A percentile compares a stretch with the other conserved stretches of the same genome.
Evolutionary conservation across 768 basidiomycete species (phyloP).

Genomic region (Psilocybe cyanescens): DNA sequence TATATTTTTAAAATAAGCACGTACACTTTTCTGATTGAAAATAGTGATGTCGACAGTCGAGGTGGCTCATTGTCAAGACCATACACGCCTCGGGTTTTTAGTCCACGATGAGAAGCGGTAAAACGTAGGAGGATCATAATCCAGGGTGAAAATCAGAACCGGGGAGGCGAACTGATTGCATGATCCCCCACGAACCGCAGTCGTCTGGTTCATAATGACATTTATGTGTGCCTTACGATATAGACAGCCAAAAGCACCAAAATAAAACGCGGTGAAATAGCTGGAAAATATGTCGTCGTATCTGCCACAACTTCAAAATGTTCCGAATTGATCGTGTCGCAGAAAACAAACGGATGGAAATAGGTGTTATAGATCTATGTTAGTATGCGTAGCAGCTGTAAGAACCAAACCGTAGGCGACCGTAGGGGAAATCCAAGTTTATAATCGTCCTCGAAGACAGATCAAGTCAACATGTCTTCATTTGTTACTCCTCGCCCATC

Average conservation of each 20-base stretch:
- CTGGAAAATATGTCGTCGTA: neutral
- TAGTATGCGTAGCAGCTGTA: neutral
- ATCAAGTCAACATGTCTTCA: conserved; percentile 9
- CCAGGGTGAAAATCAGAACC: neutral
- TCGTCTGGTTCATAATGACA: neutral
- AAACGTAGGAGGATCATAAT: neutral
- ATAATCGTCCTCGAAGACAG: neutral
- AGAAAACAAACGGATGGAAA: neutral
- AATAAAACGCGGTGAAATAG: neutral
- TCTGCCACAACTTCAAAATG: neutral
- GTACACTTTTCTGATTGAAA: neutral
- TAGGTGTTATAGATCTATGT: neutral
- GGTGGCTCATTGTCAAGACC: neutral
- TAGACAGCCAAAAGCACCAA: neutral
- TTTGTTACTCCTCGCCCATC: conserved; percentile 2
- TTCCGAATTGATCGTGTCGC: neutral
- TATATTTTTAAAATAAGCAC: neutral
- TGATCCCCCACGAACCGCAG: neutral
- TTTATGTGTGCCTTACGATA: neutral
- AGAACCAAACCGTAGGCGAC: neutral
- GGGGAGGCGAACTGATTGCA: neutral
- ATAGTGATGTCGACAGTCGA: neutral
- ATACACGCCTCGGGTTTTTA: neutral
- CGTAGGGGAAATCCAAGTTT: neutral
- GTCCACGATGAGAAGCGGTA: neutral